These are phyloP conservation scores for Wickerhamomyces chambardii DNA, from an alignment of 805 yeast genomes.

Conservation along the genomic window DNA sequence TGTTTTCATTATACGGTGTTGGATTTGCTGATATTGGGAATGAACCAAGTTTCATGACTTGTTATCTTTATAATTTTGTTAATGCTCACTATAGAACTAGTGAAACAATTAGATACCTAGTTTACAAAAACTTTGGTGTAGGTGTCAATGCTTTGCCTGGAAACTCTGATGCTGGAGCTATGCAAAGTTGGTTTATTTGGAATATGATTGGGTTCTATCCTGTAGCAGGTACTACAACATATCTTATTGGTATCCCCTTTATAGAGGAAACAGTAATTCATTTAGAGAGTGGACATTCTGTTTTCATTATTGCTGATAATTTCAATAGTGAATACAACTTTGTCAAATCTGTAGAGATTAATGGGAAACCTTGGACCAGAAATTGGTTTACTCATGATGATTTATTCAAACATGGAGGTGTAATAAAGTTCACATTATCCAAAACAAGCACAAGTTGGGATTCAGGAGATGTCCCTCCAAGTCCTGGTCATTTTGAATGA, in stretches of 20 bases:
- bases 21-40: constrained; percentile 25
- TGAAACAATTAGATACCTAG: constrained; percentile 20
- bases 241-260: constrained; percentile 23
- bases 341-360: constrained; percentile 20
- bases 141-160: constrained; percentile 26
- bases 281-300: constrained; percentile 16
- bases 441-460: constrained; percentile 16
- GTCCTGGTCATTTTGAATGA: constrained; percentile 15
- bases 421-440: constrained; percentile 4
- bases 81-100: constrained; percentile 20
- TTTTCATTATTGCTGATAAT: constrained; percentile 17
- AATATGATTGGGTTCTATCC: constrained; percentile 26
- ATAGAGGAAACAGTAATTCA: constrained; percentile 14
- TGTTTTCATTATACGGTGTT: constrained; percentile 22
- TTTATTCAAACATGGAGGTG: constrained; percentile 21
- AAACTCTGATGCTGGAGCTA: constrained; percentile 29
- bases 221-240: constrained; percentile 25
- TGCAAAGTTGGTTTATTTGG: constrained; percentile 28
- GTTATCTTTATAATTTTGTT: constrained; percentile 23
- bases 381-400: constrained; percentile 25
- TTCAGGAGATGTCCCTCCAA: constrained; percentile 18
- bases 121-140: constrained; percentile 16
- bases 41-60: constrained; percentile 28
- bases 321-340: constrained; percentile 16
- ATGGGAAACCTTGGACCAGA: constrained; percentile 18